Percentiles rank a stretch among this genome's conserved stretches.
Conservation (phyloP, 1,284 basidiomycete genomes). For the Apiotrichum siamense region DNA sequence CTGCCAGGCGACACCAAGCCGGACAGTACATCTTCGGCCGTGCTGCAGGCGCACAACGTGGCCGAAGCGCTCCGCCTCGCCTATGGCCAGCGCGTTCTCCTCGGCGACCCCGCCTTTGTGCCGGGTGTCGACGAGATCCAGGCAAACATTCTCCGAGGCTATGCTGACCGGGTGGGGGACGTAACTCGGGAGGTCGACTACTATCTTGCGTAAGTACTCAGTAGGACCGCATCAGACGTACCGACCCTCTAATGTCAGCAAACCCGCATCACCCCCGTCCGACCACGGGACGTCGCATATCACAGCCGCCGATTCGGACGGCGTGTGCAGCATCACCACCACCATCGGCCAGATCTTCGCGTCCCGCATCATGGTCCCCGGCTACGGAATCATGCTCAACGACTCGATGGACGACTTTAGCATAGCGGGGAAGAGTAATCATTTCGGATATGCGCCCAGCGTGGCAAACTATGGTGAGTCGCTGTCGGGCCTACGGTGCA, state of each 20-base stretch:
- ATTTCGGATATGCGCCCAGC: conserved; percentile 37
- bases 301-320: conserved; percentile 34
- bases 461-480: conserved; percentile 28
- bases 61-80: conserved; percentile 35
- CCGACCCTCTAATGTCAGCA: not conserved
- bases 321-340: conserved; percentile 37
- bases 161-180: not conserved
- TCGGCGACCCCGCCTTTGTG: conserved; percentile 39
- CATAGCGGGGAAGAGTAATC: conserved; percentile 33
- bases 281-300: conserved; percentile 40
- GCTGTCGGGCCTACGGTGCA: no score
- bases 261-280: not conserved
- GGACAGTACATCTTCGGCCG: not conserved
- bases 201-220: conserved; percentile 1
- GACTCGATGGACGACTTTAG: conserved; percentile 44
- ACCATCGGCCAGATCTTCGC: conserved; percentile 41
- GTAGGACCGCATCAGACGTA: not conserved
- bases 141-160: conserved; percentile 16
- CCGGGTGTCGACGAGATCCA: conserved; percentile 25
- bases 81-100: conserved; percentile 34
- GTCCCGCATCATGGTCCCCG: conserved; percentile 40
- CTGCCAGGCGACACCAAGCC: conserved; percentile 17
- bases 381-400: conserved; percentile 40
- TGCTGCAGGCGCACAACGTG: conserved; percentile 18
- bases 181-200: not conserved